Evolutionary conservation across 1,284 basidiomycete species (phyloP), one percentile per base, ranked within the genome.

Genomic region (Cryptococcus sp.): DNA sequence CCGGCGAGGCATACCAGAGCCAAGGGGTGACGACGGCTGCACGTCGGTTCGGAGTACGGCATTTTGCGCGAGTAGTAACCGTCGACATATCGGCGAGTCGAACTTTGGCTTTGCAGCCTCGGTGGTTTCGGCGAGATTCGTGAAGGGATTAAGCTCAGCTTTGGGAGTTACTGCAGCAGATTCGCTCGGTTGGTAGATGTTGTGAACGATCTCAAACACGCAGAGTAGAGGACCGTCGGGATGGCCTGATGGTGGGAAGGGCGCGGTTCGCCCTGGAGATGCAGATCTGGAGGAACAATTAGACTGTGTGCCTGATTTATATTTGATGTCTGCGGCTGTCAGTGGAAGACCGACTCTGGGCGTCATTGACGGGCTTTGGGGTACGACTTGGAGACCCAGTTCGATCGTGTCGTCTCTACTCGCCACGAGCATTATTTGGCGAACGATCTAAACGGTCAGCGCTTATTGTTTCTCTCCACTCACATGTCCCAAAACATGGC

Each of bases 401-500:
- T 95, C 92, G 52, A 97, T 84, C n/a, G 88, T 87, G 69, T 94
- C 92, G 5, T 90, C 90, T 47, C 76, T 80, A 50, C 80, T 79
- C 4, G 90, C 82, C 30, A 86, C 86, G 38, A 82, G 80, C 35
- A 96, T 80, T 45, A 95, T 83, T 82, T 94, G 93, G 20, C 91
- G 88, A 47, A 93, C 77, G 57, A 94, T 83, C 92, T 96, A 69
- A 13, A 55, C 16, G 19, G 35, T 58, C 48, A 61, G 52, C 55
- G 42, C 50, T 57, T 70, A 49, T 52, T 25, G 25, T 19, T 15
- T 52, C 13, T 23, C 39, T 13, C 8, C 8, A 77, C 91, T 81
- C 79, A 95, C 93, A 82, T 93, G 88, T 41, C 87, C 85, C 50
- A 95, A 77, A 2, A 86, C 83, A 78, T 89, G 93, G 27, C 85